Evolutionary conservation across 805 yeast genomes (phyloP), one percentile per base, ranked within the genome.

Genomic region (Priceomyces melissophilus): DNA sequence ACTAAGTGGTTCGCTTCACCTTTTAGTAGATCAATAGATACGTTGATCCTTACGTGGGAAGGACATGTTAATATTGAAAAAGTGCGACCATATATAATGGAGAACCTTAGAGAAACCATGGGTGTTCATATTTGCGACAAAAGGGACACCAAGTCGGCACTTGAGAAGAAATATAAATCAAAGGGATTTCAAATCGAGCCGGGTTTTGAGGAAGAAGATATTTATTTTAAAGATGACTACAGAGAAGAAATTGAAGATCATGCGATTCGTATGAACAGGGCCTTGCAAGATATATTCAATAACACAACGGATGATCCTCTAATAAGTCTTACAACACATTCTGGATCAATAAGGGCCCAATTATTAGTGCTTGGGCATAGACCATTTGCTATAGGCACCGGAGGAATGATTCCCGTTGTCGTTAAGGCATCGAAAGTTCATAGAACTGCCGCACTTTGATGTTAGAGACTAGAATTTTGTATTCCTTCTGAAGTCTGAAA

Each of bases 351-450:
- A 35, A 55, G 76, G 33, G 67, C 78, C 3, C 73, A 76, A 42
- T 58, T 77, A 38, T 47, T 65, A 46, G 81, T 69, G 2, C 53
- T 74, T 40, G 67, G 67, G 15, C 82, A 77, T 52, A 57, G 79
- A 32, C 56, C 60, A 13, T 76, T 76, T 50, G 61, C 72, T 4
- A 62, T 78, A 25, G 71, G 69, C 9, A 75, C 82, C 1, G 82
- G 82, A 6, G 81, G 78, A 9, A 72, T 78, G 71, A 67, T 77
- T 30, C 81, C 82, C 1, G 71, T 78, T 5, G 65, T 78, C 35
- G 76, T 78, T 1, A 71, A 70, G 49, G 79, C 61, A 11, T 60
- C 63, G 6, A 59, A 46, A 38, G 30, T 35, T n/a, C 17, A 35
- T 27, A 16, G 30, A 13, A 16, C 38, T 9, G 25, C 38, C 15